Conservation (phyloP, 176 grass and related monocot genomes). For the Guadua angustifolia region DNA sequence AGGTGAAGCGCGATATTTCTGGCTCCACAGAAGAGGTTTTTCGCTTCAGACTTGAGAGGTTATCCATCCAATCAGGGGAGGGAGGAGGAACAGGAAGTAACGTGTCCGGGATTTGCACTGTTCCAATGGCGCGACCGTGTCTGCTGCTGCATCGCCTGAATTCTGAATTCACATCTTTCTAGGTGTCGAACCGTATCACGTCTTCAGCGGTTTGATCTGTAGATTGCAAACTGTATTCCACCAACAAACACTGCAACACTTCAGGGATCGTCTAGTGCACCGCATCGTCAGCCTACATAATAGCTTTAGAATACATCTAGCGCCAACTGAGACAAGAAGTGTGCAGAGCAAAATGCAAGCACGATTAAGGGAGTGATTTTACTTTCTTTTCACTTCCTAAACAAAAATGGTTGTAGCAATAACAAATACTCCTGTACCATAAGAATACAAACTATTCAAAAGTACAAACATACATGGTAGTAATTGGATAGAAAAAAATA, state of each 20-base stretch:
- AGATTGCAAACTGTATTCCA: not conserved
- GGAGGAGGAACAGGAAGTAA: constrained; percentile 20
- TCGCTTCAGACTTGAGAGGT: not conserved
- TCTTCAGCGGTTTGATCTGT: not conserved
- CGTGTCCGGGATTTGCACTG: constrained; percentile 26
- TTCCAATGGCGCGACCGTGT: not conserved
- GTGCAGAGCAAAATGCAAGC: not conserved
- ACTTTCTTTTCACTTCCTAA: not conserved
- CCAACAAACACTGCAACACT: too few species aligned
- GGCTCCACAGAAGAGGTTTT: not conserved
- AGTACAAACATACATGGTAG: constrained; percentile 14
- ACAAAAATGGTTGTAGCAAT: not conserved
- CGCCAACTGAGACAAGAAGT: not conserved
- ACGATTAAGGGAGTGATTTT: not conserved
- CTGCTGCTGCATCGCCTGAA: not conserved
- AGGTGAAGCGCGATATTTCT: constrained; percentile 25
- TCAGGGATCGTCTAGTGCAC: too few species aligned
- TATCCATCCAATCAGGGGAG: constrained; percentile 36
- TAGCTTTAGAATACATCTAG: too few species aligned
- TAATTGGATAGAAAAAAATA: not conserved
- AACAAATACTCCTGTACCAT: not conserved
- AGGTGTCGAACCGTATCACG: too few species aligned
- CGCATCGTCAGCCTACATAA: not conserved
- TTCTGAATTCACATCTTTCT: not conserved
- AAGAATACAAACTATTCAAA: constrained; percentile 1